phyloP scores from a whole-genome alignment of 805 yeast species.

The Candida hungchunana region DNA sequence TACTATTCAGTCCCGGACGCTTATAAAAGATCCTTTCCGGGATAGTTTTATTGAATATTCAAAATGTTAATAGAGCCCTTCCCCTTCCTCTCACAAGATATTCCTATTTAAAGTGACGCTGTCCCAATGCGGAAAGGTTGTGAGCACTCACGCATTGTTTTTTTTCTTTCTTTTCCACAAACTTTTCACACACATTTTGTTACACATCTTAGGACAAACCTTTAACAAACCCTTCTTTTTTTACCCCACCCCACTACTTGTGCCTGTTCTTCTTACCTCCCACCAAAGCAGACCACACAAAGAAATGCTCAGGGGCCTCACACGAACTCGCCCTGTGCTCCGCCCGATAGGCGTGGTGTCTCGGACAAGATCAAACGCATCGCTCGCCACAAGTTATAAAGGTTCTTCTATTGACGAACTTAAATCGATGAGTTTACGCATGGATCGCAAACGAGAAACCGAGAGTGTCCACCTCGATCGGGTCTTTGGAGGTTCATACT shows the following conservation, averaged over 20 bases:
- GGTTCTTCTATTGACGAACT: conserved; percentile 18
- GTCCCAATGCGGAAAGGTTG: background rate
- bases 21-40: no score
- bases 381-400: conserved; percentile 1
- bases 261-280: no score
- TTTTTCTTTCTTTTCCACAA: background rate
- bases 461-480: conserved; percentile 5
- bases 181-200: background rate
- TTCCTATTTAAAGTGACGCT: no score
- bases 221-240: background rate
- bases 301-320: background rate
- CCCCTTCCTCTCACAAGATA: no score
- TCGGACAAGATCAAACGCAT: conserved; percentile 4
- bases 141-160: background rate
- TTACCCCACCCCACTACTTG: no score
- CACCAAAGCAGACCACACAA: no score
- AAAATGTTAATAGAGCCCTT: no score
- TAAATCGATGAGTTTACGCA: conserved; percentile 10
- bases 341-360: background rate
- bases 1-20: no score
- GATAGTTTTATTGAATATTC: no score
- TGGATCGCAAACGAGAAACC: conserved; percentile 1
- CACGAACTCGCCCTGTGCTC: background rate
- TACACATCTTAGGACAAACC: no score
- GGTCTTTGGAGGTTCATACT: conserved; percentile 17